These are phyloP conservation scores for Aspergillus hancockii DNA, from an alignment of 495 filamentous ascomycete species.

Conservation along the genomic window DNA sequence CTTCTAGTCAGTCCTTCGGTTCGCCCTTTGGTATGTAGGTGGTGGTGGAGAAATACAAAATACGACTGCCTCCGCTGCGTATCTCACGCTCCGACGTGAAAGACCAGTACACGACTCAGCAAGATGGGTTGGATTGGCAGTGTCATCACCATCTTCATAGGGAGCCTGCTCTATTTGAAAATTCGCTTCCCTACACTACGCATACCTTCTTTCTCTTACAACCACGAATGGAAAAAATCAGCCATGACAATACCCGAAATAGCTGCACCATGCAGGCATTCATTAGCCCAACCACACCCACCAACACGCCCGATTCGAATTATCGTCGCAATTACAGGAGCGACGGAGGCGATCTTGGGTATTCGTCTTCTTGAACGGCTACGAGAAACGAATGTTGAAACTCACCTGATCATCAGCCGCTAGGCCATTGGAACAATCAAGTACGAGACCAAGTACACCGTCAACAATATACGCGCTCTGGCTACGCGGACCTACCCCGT, in stretches of 20 bases:
- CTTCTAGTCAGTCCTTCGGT: too few relatives aligned
- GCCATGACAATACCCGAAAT: background rate
- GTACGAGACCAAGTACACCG: slow-evolving; percentile 26
- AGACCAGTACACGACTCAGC: background rate
- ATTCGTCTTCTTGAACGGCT: slow-evolving; percentile 27
- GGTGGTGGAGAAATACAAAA: too few relatives aligned
- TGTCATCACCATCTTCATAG: background rate
- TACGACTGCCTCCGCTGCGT: background rate
- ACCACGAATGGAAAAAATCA: background rate
- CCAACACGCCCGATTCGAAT: slow-evolving; percentile 10
- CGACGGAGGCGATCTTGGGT: slow-evolving; percentile 27
- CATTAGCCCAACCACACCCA: background rate
- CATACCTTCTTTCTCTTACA: background rate
- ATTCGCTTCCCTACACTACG: background rate
- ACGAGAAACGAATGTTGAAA: slow-evolving; percentile 26
- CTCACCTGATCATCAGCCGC: slow-evolving; percentile 30
- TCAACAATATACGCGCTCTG: slow-evolving; percentile 16
- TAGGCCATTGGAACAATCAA: slow-evolving; percentile 30
- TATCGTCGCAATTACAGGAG: slow-evolving; percentile 32
- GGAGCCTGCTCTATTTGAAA: background rate
- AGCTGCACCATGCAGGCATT: background rate
- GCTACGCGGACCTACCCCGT: slow-evolving; percentile 22
- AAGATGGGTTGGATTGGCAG: background rate
- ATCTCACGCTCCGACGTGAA: background rate
- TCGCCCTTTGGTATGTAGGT: too few relatives aligned